These are phyloP conservation scores for Musa troglodytarum DNA, from an alignment of 176 grass and related monocot genomes.

Conservation along the genomic window DNA sequence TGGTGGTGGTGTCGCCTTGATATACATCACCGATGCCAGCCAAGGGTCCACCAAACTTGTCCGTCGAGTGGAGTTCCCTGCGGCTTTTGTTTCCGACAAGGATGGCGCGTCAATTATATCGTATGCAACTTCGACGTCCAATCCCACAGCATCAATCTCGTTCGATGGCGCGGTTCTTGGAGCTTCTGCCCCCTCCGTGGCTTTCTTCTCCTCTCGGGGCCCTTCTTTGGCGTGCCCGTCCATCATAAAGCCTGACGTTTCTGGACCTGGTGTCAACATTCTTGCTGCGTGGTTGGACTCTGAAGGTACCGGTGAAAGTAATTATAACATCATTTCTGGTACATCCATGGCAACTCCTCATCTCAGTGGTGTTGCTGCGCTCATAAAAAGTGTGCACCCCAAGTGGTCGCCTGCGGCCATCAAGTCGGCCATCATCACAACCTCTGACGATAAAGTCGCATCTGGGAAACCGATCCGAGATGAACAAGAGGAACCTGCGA, in stretches of 20 bases:
- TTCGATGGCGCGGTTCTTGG: conserved; percentile 69
- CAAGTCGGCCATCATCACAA: not conserved
- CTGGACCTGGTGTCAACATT: conserved; percentile 82
- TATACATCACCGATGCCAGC: conserved; percentile 60
- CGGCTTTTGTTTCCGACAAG: conserved; percentile 45
- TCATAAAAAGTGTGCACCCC: not conserved
- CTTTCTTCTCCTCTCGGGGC: conserved; percentile 74
- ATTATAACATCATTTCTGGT: conserved; percentile 52
- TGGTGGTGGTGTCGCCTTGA: conserved; percentile 43
- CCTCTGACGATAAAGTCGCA: not conserved
- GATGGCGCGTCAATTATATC: conserved; percentile 26
- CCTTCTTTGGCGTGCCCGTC: conserved; percentile 49
- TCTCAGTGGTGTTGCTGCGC: not conserved
- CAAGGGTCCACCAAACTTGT: conserved; percentile 25
- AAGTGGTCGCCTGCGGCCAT: not conserved
- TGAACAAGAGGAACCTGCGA: not conserved
- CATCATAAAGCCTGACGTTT: conserved; percentile 82
- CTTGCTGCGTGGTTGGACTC: conserved; percentile 49
- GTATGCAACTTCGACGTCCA: conserved; percentile 44
- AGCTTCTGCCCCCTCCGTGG: conserved; percentile 43
- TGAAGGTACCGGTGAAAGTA: not conserved
- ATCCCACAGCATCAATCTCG: conserved; percentile 37
- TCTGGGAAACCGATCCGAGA: not conserved
- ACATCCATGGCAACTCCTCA: conserved; percentile 67
- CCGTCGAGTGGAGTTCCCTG: conserved; percentile 25